A percentile compares a stretch with the other conserved stretches of the same genome.
Evolutionary conservation across 202 grass and related monocot genomes (phyloP).

Genomic region (Brachypodium distachyon): DNA sequence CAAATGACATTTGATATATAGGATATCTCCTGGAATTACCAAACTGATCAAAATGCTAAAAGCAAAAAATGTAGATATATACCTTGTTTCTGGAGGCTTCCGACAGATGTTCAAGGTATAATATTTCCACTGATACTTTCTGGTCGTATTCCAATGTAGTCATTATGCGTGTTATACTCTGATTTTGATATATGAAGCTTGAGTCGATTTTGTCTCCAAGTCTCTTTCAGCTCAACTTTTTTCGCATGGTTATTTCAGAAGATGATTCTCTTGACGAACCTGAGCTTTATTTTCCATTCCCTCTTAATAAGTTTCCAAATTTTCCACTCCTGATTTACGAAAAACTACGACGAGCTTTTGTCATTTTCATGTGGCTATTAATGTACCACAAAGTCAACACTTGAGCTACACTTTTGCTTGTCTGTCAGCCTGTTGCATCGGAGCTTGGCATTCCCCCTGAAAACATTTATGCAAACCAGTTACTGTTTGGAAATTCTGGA

Average conservation of each 20-base stretch:
- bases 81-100: constrained; percentile 60
- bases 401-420: background rate
- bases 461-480: constrained; percentile 61
- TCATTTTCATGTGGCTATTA: background rate
- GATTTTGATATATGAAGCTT: background rate
- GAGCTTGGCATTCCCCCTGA: constrained; percentile 40
- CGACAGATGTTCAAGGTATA: constrained; percentile 59
- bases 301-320: background rate
- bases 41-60: constrained; percentile 41
- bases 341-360: background rate
- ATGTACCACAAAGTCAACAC: background rate
- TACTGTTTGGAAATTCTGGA: constrained; percentile 54
- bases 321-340: background rate
- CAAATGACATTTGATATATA: constrained; percentile 15
- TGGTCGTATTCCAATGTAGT: background rate
- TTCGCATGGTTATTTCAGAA: too few relatives aligned
- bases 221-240: too few relatives aligned
- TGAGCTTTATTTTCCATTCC: background rate
- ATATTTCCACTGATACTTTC: background rate
- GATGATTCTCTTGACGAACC: background rate
- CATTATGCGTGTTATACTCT: background rate
- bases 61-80: constrained; percentile 40
- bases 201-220: too few relatives aligned
- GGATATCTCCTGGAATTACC: constrained; percentile 61
- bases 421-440: constrained; percentile 46